Base-by-base conservation (phyloP, 192 early-diverging fungal species). In the Podila epicladia region DNA sequence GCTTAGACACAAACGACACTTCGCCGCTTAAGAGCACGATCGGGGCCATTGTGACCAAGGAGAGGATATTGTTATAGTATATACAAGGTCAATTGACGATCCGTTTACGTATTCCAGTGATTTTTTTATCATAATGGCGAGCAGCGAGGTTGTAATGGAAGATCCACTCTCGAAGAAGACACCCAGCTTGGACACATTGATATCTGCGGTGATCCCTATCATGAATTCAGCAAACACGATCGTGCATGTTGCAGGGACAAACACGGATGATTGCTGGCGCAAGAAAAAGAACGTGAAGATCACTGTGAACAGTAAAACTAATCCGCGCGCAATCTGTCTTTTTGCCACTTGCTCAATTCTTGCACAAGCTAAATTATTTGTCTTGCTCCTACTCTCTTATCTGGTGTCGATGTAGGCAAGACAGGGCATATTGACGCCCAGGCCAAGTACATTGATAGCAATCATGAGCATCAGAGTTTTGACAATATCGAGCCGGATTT, bases 51-150 rank as follows among this genome's bases (percentile, higher is more conserved):
- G 70, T 72, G 3, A 86, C 13, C 26, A 83, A 35, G 7, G 82
- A 83, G 19, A 91, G 64, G 13, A 87, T 51, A 65, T 91, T 91
- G 74, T 90, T 91, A 82, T 89, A 90, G 75, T 87, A 91, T 87
- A 91, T 24, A 90, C 88, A 13, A 91, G 72, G 19, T 84, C 87
- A 49, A 89, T 73, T 2, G 90, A 90, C 28, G 76, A 82, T 31
- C 82, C 82, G 69, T 85, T 82, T 61, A 88, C 88, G 5, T 65
- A 53, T 11, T 51, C 76, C 15, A 89, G 57, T 15, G 73, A 82
- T 58, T 67, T 78, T 67, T 90, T 90, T 79, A 91, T 91, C 37
- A 89, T 82, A 65, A 91, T 89, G 9, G 87, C 85, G 61, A 90
- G 88, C 19, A 82, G 67, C 13, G 88, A 86, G 24, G 90, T 91